Percentiles rank a stretch among this genome's conserved stretches.
phyloP scores from a whole-genome alignment of 148 eudicot species.

The Arctostaphylos glauca region DNA sequence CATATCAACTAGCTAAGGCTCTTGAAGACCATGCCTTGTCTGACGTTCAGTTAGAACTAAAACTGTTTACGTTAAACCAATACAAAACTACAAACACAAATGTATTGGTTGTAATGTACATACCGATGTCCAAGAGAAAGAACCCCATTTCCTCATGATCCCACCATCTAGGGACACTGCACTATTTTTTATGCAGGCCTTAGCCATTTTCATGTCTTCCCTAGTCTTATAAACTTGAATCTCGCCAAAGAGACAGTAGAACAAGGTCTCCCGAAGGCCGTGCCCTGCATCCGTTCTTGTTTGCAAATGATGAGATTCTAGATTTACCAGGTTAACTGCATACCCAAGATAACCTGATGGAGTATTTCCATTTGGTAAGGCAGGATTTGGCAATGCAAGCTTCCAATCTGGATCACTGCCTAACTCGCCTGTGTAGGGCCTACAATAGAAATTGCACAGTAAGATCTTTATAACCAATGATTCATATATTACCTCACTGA shows the following conservation, averaged over 20 bases:
- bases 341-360: too few relatives aligned
- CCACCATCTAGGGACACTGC: too few relatives aligned
- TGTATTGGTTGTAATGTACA: neutral
- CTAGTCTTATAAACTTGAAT: too few relatives aligned
- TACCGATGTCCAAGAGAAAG: slow-evolving; percentile 44
- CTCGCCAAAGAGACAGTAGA: too few relatives aligned
- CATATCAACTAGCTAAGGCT: neutral
- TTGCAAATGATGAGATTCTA: too few relatives aligned
- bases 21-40: neutral
- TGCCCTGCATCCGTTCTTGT: too few relatives aligned
- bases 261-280: too few relatives aligned
- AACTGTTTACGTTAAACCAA: too few relatives aligned
- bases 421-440: slow-evolving; percentile 29
- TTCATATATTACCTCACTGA: too few relatives aligned
- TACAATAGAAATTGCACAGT: slow-evolving; percentile 20
- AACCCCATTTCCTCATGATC: slow-evolving; percentile 52
- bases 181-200: too few relatives aligned
- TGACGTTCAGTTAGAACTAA: neutral
- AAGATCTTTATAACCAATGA: neutral
- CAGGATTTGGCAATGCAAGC: slow-evolving; percentile 44
- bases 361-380: slow-evolving; percentile 37
- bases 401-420: slow-evolving; percentile 34
- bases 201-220: too few relatives aligned
- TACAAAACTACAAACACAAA: neutral
- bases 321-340: too few relatives aligned